Evolutionary conservation across 2,329 filamentous ascomycete species (phyloP), one percentile per base, ranked within the genome.

Genomic region (Phoma sp.): DNA sequence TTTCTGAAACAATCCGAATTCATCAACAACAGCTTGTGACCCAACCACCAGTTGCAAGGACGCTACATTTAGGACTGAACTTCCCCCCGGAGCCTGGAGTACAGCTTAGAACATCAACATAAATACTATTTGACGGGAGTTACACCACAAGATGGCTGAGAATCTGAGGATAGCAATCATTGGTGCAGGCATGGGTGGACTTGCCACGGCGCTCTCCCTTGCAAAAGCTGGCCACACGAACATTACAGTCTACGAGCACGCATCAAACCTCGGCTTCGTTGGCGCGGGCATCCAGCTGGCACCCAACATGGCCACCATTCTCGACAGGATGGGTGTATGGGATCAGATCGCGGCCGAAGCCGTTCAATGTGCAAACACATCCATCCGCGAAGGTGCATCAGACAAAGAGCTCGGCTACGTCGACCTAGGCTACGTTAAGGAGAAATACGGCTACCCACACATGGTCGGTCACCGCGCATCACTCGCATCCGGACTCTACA

Each of bases 231-330:
- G 90, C 7, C 93, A 93, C 75, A 84, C 80, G 60, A 78, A 89
- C 52, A 87, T 93, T 66, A 80, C 88, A 48, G 84, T 93, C 43
- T 93, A 87, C 71, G 91, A 93, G 71, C 84, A 82, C 29, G 90
- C 90, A 0, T 84, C 87, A 4, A 84, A 86, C 60, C 81, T 93
- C 4, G 90, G 90, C 5, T 93, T 93, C 65, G 90, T 93, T 1
- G 91, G 91, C 20, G 91, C 91, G 1, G 91, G 91, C 5, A 93
- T 95, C 61, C 91, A 96, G 71, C 81, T 93, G 53, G 89, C 91
- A 0, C 91, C 91, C 0, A 96, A 95, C 62, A 89, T 93, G 83
- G 87, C 87, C 3, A 84, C 89, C 2, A 89, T 95, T 7, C 81
- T 95, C 11, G 87, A 91, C 67, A 79, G 82, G 12, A 77, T 93